phyloP scores from a whole-genome alignment of 495 filamentous ascomycete species.

The Tuber indicum region DNA sequence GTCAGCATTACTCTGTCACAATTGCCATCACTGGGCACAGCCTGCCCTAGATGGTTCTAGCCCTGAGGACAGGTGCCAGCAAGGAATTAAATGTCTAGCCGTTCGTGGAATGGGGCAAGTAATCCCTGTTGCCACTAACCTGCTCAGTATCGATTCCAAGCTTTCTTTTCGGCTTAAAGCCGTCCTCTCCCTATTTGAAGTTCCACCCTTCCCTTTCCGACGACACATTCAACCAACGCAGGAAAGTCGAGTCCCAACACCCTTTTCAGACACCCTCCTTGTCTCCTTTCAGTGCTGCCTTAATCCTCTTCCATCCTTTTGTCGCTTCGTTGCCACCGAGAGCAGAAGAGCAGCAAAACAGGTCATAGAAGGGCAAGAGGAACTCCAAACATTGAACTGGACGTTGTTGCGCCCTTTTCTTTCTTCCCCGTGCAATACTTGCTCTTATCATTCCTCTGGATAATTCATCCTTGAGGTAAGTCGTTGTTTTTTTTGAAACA shows the following conservation, averaged over 20 bases:
- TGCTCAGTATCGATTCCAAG: conserved; percentile 25
- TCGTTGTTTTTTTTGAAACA: background rate
- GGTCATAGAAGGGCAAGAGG: background rate
- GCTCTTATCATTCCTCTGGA: background rate
- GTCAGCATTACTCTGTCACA: conserved; percentile 33
- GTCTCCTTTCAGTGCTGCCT: conserved; percentile 36
- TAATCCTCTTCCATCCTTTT: conserved; percentile 17
- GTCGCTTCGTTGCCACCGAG: conserved; percentile 1
- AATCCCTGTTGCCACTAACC: conserved; percentile 21
- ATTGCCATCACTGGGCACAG: conserved; percentile 37
- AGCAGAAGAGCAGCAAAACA: conserved; percentile 1
- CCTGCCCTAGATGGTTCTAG: conserved; percentile 38
- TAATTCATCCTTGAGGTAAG: background rate
- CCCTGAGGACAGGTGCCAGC: conserved; percentile 32
- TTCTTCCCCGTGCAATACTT: background rate
- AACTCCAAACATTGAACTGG: background rate
- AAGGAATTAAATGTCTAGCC: conserved; percentile 23
- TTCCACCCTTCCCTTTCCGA: conserved; percentile 40
- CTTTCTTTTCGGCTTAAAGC: conserved; percentile 28
- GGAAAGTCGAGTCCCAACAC: conserved; percentile 37
- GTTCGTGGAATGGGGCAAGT: conserved; percentile 17
- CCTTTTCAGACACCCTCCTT: conserved; percentile 38
- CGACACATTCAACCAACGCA: conserved; percentile 37
- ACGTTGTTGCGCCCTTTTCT: conserved; percentile 2
- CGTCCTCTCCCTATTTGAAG: conserved; percentile 38